Evolutionary conservation across 306 rosid genomes (phyloP), one percentile per base, ranked within the genome.

Genomic region (Pterocarpus macrocarpus): DNA sequence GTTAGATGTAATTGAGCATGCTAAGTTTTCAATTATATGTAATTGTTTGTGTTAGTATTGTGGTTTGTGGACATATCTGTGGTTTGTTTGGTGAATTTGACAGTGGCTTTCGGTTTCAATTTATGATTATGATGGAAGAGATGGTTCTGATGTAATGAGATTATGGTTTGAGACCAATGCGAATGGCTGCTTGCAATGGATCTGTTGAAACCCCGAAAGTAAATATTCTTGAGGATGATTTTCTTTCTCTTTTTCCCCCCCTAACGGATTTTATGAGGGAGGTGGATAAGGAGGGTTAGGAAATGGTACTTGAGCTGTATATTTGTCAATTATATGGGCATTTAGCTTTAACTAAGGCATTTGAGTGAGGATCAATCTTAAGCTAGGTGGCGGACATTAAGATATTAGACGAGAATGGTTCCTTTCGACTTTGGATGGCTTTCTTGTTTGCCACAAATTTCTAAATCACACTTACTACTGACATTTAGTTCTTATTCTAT

Each of bases 11-110:
- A 33, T 64, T 69, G 14, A 10, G 49, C 53, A 55, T 17, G 61
- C 69, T 78, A 28, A 45, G 35, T 61, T 70, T 53, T 43, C 55
- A 43, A 17, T 74, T 43, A 9, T n/a, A 8, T 49, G 45, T 70
- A 68, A 49, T 65, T 63, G 2, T 38, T 39, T 84, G 58, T 69
- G 35, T 34, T 17, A 12, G 43, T 75, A 3, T 39, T 39, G 7
- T 39, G 44, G 4, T 22, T 73, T 36, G 57, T 6, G 44, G 52
- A 35, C 5, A 72, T 32, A 12, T 64, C 11, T 17, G 2, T 64
- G 15, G n/a, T 65, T 57, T 65, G 68, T 83, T 38, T 66, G 77
- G 30, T 74, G 32, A 69, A 83, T 65, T 66, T 72, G 80, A 8
- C 4, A 16, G 2, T 70, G 17, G 43, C 33, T 17, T 59, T 12